Evolutionary conservation across 2,329 filamentous ascomycete genomes (phyloP).

Genomic region (Fusarium scirpi): DNA sequence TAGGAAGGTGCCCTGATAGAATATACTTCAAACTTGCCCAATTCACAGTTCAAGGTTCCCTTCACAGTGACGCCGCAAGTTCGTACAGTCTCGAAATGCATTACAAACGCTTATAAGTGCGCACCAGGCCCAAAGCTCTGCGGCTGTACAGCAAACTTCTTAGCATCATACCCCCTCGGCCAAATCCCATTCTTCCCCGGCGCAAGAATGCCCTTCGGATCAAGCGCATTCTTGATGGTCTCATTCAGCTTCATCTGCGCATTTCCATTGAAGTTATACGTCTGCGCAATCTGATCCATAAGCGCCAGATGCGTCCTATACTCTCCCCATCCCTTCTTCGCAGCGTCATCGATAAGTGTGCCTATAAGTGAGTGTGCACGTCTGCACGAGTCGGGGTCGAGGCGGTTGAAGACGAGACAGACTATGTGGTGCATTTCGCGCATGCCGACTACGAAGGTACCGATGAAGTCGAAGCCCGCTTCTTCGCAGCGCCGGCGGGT

Average conservation of each 20-base stretch:
- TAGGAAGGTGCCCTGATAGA: fast-evolving
- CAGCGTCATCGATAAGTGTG: slow-evolving; percentile 28
- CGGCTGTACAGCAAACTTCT: background rate
- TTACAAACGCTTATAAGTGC: background rate
- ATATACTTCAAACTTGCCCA: background rate
- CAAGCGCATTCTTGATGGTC: slow-evolving; percentile 23
- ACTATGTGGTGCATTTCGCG: slow-evolving; percentile 39
- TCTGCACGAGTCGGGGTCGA: slow-evolving; percentile 22
- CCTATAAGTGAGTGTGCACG: slow-evolving; percentile 23
- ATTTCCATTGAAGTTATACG: slow-evolving; percentile 36
- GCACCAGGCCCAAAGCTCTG: background rate
- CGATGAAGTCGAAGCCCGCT: slow-evolving; percentile 39
- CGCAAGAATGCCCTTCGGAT: slow-evolving; percentile 36
- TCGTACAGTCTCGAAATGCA: fast-evolving
- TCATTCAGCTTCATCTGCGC: slow-evolving; percentile 31
- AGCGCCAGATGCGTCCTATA: slow-evolving; percentile 36
- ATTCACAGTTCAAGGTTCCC: background rate
- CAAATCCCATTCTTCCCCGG: slow-evolving; percentile 37
- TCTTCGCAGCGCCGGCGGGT: slow-evolving; percentile 32
- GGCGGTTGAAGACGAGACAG: slow-evolving; percentile 32
- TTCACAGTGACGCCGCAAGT: background rate
- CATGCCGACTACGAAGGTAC: slow-evolving; percentile 35
- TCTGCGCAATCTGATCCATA: slow-evolving; percentile 36
- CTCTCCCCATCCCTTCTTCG: slow-evolving; percentile 32
- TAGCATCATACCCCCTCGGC: slow-evolving; percentile 12